Conservation (phyloP, 768 basidiomycete species). For the Scleroderma bovista region DNA sequence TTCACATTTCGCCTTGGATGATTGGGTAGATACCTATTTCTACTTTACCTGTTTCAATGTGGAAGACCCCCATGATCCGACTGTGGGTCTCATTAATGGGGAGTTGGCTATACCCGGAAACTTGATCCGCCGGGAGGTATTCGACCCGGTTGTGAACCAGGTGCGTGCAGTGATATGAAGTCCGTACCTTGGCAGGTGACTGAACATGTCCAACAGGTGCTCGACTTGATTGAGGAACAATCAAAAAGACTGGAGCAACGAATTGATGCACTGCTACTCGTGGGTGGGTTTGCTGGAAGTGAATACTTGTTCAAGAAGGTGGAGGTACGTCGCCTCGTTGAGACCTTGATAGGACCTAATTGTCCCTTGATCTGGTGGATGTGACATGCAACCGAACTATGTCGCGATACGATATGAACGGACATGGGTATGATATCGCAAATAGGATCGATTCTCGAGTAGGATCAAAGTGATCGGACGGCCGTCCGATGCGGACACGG, state of each 20-base stretch:
- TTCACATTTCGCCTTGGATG: neutral
- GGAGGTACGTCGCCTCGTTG: constrained; percentile 43
- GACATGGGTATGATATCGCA: constrained; percentile 7
- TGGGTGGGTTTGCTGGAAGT: constrained; percentile 86
- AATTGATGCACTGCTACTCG: constrained; percentile 80
- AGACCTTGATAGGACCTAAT: neutral
- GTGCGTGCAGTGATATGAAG: constrained; percentile 33
- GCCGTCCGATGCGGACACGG: constrained; percentile 83
- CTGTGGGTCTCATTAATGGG: constrained; percentile 76
- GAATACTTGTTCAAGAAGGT: constrained; percentile 80
- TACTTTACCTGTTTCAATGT: constrained; percentile 90
- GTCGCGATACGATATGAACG: constrained; percentile 4
- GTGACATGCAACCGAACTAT: neutral
- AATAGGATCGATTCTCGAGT: constrained; percentile 60
- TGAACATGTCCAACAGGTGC: constrained; percentile 43
- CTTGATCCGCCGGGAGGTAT: constrained; percentile 75
- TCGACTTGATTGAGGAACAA: constrained; percentile 77
- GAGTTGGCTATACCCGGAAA: constrained; percentile 80
- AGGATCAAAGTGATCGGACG: constrained; percentile 73
- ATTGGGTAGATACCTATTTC: constrained; percentile 64
- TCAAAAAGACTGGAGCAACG: constrained; percentile 57
- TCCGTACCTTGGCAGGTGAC: constrained; percentile 3
- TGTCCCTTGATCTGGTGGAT: neutral
- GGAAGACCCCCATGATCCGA: constrained; percentile 74
- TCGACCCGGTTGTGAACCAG: constrained; percentile 81